A percentile compares a stretch with the other conserved stretches of the same genome.
phyloP scores from a whole-genome alignment of 1,284 basidiomycete genomes.

The Cutaneotrichosporon cutaneum region DNA sequence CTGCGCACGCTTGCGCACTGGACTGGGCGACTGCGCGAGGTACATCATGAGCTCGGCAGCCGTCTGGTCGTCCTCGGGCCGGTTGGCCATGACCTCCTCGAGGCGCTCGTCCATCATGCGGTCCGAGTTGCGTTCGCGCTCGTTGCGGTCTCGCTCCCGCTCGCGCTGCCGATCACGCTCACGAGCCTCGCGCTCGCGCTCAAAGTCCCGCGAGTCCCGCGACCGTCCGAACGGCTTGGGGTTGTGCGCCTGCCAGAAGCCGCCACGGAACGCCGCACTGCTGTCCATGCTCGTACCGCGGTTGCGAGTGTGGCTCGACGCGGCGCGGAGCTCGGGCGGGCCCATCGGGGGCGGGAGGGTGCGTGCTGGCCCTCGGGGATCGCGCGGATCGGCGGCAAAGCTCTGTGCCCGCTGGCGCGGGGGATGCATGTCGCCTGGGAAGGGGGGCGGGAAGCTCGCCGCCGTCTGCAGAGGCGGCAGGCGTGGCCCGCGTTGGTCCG shows the following conservation, averaged over 20 bases:
- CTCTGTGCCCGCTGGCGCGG: conserved; percentile 22
- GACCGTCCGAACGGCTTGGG: conserved; percentile 5
- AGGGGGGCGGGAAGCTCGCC: conserved; percentile 14
- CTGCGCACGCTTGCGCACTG: conserved; percentile 21
- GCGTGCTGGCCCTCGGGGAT: conserved; percentile 11
- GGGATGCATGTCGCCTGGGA: conserved; percentile 18
- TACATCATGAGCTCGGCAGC: conserved; percentile 54
- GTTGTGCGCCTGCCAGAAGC: conserved; percentile 19
- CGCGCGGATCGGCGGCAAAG: conserved; percentile 19
- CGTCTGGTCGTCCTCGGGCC: conserved; percentile 44
- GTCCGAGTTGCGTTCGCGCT: conserved; percentile 11
- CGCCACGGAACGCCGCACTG: conserved; percentile 17
- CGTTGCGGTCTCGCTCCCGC: conserved; percentile 17
- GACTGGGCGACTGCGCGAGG: conserved; percentile 49
- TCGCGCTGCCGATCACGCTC: conserved; percentile 15
- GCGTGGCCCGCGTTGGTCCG: not conserved
- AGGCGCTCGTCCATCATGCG: conserved; percentile 4
- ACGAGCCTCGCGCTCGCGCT: conserved; percentile 12
- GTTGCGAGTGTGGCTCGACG: conserved; percentile 14
- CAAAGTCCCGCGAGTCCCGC: not conserved
- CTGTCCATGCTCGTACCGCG: conserved; percentile 25
- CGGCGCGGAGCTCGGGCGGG: conserved; percentile 8
- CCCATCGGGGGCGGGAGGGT: conserved; percentile 7
- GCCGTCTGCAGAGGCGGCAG: conserved; percentile 15
- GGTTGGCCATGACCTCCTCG: conserved; percentile 10